These are phyloP conservation scores for Trametes sp. DNA, from an alignment of 1,284 basidiomycete species.

Conservation along the genomic window DNA sequence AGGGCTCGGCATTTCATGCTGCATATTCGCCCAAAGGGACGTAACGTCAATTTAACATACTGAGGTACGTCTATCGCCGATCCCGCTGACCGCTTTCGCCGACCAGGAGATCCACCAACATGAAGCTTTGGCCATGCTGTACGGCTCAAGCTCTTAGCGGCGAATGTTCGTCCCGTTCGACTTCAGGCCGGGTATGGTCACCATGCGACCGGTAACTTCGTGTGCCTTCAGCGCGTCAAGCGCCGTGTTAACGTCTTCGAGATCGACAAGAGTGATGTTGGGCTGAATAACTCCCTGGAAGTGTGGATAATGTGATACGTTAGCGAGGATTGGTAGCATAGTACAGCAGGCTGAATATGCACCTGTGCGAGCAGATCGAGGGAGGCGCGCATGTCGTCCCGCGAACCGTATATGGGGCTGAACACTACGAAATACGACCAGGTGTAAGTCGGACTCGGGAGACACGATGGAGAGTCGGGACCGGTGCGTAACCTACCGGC, in stretches of 20 bases:
- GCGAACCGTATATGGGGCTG: not conserved
- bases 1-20: too few species aligned
- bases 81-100: too few species aligned
- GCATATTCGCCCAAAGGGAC: too few species aligned
- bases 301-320: not conserved
- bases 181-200: not conserved
- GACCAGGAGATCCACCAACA: too few species aligned
- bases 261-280: not conserved
- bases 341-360: not conserved
- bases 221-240: not conserved
- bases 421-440: not conserved
- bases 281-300: not conserved
- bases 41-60: too few species aligned
- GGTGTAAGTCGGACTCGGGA: not conserved
- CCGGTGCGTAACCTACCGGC: not conserved
- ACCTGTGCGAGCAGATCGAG: not conserved
- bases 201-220: not conserved
- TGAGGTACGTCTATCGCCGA: too few species aligned
- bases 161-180: not conserved
- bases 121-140: too few species aligned
- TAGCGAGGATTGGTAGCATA: not conserved
- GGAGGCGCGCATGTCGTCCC: not conserved
- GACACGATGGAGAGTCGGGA: too few species aligned
- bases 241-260: conserved; percentile 2
- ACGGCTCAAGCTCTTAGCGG: too few species aligned